Evolutionary conservation across 2,329 filamentous ascomycete genomes (phyloP), one percentile per base, ranked within the genome.

Genomic region (Phyllosticta citriasiana): DNA sequence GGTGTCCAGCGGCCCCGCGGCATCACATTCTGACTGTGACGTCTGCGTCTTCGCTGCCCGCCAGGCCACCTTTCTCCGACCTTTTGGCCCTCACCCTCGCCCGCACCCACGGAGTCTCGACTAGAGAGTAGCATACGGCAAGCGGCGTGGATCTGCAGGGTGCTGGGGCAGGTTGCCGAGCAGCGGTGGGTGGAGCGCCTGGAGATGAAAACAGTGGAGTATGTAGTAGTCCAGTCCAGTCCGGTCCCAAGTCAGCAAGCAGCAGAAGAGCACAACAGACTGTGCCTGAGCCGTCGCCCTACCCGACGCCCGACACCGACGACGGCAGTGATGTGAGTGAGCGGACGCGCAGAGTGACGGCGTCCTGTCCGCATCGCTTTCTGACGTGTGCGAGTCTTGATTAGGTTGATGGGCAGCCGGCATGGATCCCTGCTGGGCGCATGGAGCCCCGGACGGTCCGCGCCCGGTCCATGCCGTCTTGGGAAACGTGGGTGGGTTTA

Each of bases 61-160:
- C 27, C 24, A 53, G 51, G 27, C 52, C 9, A 24, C 51, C 27
- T 19, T 4, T 14, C n/a, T 2, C 27, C 35, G 19, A 54, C 57
- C 55, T 53, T 22, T 22, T 22, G 19, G 19, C 19, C 19, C 19
- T 22, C 19, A 22, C 19, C 19, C 57, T 50, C 51, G 57, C 24
- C 52, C 14, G 22, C 51, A 40, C 24, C 57, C 33, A 30, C 26
- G 16, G 58, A n/a, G 58, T 52, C 58, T n/a, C 40, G 16, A 47
- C n/a, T n/a, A 47, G 40, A 22, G 53, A 59, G 51, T 47, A 24
- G n/a, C 50, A 35, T 19, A 54, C 52, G 51, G 19, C 30, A 5
- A 33, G 53, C 58, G 51, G 54, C 58, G 40, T 60, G 58, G 58
- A 60, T 60, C 58, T 60, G 58, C 58, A 60, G 58, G 58, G 58